Base-by-base conservation (phyloP, 371 early-diverging fungal genomes). In the Phascolomyces articulosus region DNA sequence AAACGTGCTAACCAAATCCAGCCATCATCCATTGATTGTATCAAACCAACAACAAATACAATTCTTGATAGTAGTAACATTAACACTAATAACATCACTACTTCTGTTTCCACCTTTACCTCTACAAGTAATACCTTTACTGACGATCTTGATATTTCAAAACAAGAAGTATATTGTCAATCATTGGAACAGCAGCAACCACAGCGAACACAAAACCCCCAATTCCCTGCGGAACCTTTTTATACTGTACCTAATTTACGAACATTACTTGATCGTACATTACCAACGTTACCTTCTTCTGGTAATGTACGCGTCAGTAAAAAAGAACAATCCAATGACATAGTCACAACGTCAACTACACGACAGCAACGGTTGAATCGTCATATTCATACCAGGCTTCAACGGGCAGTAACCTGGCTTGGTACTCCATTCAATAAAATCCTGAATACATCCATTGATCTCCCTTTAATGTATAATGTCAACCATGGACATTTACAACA, bases 331-430 rank as follows among this genome's bases (percentile, higher is more conserved):
- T n/a, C n/a, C 38, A 13, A 38, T 13, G 38, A 44, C 44, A n/a
- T 18, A 15, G 3, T 4, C 8, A 44, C n/a, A 44, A 44, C 4
- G 7, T 13, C 7, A 0, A 3, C 16, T 18, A 44, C 44, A 44
- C 34, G 34, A 44, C 44, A 44, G 16, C 23, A 20, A 24, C 51
- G 23, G 3, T 24, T 51, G 9, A 51, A 51, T 24, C 51, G n/a
- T 3, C 51, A 20, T 4, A 51, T 51, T 51, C 55, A 40, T 11
- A 24, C 47, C 34, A 8, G 55, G 7, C 40, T 55, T 27, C 66
- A 21, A 44, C 41, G 31, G 28, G 60, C 60, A 1, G 47, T 59
- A 13, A 64, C 64, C 27, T 64, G 64, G 64, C 49, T 64, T 21
- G 64, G 64, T 3, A 56, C 28, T 9, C 64, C 64, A 0, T 34